These are phyloP conservation scores for Fraxinus albicans DNA, from an alignment of 305 asterid species.

Conservation along the genomic window DNA sequence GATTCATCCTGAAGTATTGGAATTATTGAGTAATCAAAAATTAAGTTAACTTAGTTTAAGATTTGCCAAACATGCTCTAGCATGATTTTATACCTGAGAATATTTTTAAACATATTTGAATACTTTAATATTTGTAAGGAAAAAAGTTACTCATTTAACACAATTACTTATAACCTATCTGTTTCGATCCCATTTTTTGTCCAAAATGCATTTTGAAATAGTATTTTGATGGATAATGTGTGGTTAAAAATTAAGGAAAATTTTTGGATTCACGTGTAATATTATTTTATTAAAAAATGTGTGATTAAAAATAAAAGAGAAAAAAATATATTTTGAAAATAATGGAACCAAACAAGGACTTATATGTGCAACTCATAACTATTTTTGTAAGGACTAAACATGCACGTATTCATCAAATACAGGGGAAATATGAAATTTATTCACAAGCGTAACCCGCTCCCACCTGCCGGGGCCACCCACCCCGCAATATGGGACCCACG, in stretches of 20 bases:
- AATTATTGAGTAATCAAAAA: neutral
- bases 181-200: too few species aligned
- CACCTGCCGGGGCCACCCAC: neutral
- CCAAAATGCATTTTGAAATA: too few species aligned
- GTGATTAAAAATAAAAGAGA: neutral
- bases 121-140: too few species aligned
- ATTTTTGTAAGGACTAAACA: neutral
- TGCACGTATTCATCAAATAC: neutral
- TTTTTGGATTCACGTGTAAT: neutral
- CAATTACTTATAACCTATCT: too few species aligned
- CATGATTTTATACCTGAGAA: neutral
- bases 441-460: neutral
- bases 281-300: too few species aligned
- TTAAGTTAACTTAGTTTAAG: too few species aligned
- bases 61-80: neutral
- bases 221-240: too few species aligned
- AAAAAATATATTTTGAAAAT: too few species aligned
- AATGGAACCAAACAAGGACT: neutral
- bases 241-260: too few species aligned
- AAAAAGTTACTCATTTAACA: neutral
- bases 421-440: neutral
- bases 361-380: neutral
- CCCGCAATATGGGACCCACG: neutral
- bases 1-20: neutral
- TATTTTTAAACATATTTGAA: neutral